A percentile compares a stretch with the other conserved stretches of the same genome.
phyloP scores from a whole-genome alignment of 2,329 filamentous ascomycete species.

The Metarhizium brunneum region DNA sequence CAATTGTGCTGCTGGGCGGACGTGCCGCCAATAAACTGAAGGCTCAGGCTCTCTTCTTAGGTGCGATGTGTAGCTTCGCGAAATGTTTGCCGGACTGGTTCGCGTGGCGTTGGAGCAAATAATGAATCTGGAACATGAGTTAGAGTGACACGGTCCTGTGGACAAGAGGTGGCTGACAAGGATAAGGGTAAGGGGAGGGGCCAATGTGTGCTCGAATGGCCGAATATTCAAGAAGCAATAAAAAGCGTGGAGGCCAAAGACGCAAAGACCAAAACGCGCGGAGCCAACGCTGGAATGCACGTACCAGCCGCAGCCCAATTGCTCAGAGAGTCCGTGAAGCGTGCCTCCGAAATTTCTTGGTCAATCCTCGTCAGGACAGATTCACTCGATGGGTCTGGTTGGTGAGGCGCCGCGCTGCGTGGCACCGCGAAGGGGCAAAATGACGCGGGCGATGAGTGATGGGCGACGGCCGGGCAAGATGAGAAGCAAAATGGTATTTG shows the following conservation, averaged over 20 bases:
- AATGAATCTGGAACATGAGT: slow-evolving; percentile 3
- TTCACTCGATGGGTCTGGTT: background rate
- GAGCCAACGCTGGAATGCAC: background rate
- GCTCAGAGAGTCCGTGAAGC: background rate
- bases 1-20: slow-evolving; percentile 1
- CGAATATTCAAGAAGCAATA: background rate
- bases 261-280: background rate
- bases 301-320: slow-evolving; percentile 4
- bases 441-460: background rate
- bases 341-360: background rate
- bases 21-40: slow-evolving; percentile 1
- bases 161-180: background rate
- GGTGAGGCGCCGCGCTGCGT: background rate
- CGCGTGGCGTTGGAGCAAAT: background rate
- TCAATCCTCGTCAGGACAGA: background rate
- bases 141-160: background rate
- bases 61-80: background rate
- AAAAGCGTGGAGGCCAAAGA: too few relatives aligned
- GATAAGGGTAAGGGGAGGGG: background rate
- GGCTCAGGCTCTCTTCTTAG: background rate
- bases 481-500: too few relatives aligned
- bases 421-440: background rate
- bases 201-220: background rate
- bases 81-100: background rate
- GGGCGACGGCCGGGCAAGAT: background rate